phyloP scores from a whole-genome alignment of 345 rosid species.

The Firmiana major region DNA sequence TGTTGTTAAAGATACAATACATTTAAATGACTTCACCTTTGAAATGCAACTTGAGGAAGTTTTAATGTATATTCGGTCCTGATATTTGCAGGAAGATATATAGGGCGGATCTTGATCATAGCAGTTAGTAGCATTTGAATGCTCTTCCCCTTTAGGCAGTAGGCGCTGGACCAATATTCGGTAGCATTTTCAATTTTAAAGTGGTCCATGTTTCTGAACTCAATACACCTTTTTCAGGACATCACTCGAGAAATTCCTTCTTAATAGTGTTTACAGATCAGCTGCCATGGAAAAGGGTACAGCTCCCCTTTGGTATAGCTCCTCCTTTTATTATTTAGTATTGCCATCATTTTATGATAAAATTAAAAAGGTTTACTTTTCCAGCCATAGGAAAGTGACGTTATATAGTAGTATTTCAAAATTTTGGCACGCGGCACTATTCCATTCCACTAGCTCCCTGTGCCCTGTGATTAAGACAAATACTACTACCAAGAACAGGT shows the following conservation, averaged over 20 bases:
- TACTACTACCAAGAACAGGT: neutral
- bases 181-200: neutral
- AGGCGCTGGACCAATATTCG: slow-evolving; percentile 6
- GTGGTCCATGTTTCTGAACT: slow-evolving; percentile 21
- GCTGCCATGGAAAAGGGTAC: slow-evolving; percentile 3
- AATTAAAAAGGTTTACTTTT: neutral
- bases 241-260: neutral
- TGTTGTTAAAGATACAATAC: neutral
- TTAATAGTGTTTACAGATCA: slow-evolving; percentile 1
- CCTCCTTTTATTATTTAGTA: neutral
- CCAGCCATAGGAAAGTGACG: neutral
- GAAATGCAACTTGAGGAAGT: neutral
- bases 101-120: neutral
- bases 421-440: neutral
- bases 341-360: neutral
- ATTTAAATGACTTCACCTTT: neutral
- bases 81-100: neutral
- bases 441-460: slow-evolving; percentile 1
- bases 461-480: slow-evolving; percentile 6
- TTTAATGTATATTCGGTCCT: neutral
- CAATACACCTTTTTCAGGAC: slow-evolving; percentile 2
- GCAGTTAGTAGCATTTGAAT: slow-evolving; percentile 8
- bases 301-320: neutral
- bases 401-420: neutral
- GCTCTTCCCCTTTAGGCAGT: neutral